phyloP scores from a whole-genome alignment of 345 rosid species.

The Lagerstroemia speciosa region DNA sequence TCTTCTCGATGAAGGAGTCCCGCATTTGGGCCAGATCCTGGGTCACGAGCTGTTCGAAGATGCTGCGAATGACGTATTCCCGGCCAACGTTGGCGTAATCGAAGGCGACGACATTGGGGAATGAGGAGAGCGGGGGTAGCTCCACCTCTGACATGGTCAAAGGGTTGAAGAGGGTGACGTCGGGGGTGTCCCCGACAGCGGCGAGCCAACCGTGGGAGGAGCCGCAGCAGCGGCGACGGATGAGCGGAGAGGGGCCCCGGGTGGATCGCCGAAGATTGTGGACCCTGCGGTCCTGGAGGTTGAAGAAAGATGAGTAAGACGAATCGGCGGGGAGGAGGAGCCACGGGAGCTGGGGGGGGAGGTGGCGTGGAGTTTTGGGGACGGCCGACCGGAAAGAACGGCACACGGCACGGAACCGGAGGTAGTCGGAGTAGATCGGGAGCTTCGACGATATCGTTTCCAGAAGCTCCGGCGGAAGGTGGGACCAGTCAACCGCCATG shows the following conservation, averaged over 20 bases:
- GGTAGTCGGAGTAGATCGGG: conserved; percentile 35
- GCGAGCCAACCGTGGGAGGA: conserved; percentile 59
- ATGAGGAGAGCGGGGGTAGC: conserved; percentile 36
- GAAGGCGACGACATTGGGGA: conserved; percentile 43
- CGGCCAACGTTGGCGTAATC: conserved; percentile 33
- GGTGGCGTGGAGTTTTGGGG: conserved; percentile 28
- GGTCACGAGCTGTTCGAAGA: conserved; percentile 13
- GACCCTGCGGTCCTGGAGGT: conserved; percentile 25
- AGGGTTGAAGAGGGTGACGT: conserved; percentile 36
- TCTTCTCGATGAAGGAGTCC: conserved; percentile 41
- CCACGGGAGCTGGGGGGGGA: conserved; percentile 57
- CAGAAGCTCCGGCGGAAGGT: conserved; percentile 37
- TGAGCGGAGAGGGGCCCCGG: conserved; percentile 25
- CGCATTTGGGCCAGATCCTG: conserved; percentile 36
- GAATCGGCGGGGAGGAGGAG: conserved; percentile 34
- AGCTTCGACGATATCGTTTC: conserved; percentile 24
- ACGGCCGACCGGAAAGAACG: conserved; percentile 27
- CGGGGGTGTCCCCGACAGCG: conserved; percentile 39
- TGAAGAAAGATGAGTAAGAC: conserved; percentile 31
- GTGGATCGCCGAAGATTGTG: conserved; percentile 23
- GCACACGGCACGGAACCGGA: conserved; percentile 36
- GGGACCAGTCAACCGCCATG: conserved; percentile 43
- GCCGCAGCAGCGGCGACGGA: conserved; percentile 34
- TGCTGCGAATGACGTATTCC: conserved; percentile 29
- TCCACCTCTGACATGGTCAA: conserved; percentile 26